Conservation (phyloP, 2,329 filamentous ascomycete genomes). For the Pseudogymnoascus destructans region DNA sequence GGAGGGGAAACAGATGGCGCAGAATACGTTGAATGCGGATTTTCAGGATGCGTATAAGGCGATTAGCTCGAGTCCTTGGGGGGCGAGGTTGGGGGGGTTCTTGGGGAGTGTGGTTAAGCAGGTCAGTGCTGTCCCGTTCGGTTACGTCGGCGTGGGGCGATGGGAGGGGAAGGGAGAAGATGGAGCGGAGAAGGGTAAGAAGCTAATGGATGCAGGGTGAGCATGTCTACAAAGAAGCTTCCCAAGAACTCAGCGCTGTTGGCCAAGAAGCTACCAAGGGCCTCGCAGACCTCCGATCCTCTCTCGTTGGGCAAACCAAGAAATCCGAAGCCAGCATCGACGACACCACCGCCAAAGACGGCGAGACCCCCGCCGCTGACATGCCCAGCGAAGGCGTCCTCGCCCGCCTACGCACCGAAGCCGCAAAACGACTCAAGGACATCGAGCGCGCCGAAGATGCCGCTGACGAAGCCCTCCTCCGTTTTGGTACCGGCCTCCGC, state of each 20-base stretch:
- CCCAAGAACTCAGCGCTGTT: conserved; percentile 69
- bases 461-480: conserved; percentile 84
- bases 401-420: conserved; percentile 61
- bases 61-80: conserved; percentile 85
- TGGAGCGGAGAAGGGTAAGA: not conserved
- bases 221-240: conserved; percentile 68
- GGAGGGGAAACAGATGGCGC: conserved; percentile 32
- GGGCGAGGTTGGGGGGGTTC: conserved; percentile 73
- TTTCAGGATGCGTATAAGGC: conserved; percentile 93
- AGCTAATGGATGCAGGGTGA: conserved; percentile 45
- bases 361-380: conserved; percentile 34
- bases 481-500: conserved; percentile 79
- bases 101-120: conserved; percentile 89
- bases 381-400: conserved; percentile 53
- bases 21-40: conserved; percentile 62
- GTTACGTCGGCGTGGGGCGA: not conserved
- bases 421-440: conserved; percentile 72
- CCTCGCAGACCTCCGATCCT: conserved; percentile 54
- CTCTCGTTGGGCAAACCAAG: conserved; percentile 41
- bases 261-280: conserved; percentile 73
- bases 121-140: conserved; percentile 34
- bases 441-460: conserved; percentile 89
- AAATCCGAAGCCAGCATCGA: conserved; percentile 17
- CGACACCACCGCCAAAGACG: conserved; percentile 25
- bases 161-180: not conserved